Evolutionary conservation across 306 rosid genomes (phyloP), one percentile per base, ranked within the genome.

Genomic region (Cyamopsis tetragonoloba): DNA sequence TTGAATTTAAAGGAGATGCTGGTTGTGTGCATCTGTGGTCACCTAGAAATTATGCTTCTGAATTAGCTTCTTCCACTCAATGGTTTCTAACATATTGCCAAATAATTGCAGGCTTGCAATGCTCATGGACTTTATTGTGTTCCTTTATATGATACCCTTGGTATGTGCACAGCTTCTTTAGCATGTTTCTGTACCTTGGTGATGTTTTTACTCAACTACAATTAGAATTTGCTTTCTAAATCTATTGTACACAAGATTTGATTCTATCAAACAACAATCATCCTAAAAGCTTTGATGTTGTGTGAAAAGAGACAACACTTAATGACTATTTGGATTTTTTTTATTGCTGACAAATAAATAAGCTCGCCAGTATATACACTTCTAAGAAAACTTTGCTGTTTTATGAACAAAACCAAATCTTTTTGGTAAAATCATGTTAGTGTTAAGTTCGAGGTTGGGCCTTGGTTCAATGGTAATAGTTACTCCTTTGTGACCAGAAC

Each of bases 121-220:
- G 98, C 97, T 74, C 96, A 89, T 73, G 98, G 86, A 55, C 91
- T 93, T 74, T 88, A 78, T 59, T 93, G 98, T 71, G 98, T 93
- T 61, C 98, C 98, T 74, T 76, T 93, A 47, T 93, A 93, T 58
- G 98, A 93, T 71, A 86, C 96, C 61, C 79, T 93, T 72, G 98
- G 98, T 93, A 83, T 68, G 84, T 62, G 71, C 66, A 26, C 73
- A 14, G 75, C 49, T 49, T 37, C 58, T 66, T 76, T 53, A 62
- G 67, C 70, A 54, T 63, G 28, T 49, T 42, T 69, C 9, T 48
- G 62, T 35, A 18, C 27, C 59, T 23, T 15, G 37, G 13, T 20
- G 55, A 38, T 56, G n/a, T 11, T 22, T 70, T 74, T 34, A 57
- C 70, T 43, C 48, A 27, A 47, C 17, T 34, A 30, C 62, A 55